Percentiles rank a stretch among this genome's conserved stretches.
phyloP scores from a whole-genome alignment of 495 filamentous ascomycete species.

The Bryoglossum gracile region DNA sequence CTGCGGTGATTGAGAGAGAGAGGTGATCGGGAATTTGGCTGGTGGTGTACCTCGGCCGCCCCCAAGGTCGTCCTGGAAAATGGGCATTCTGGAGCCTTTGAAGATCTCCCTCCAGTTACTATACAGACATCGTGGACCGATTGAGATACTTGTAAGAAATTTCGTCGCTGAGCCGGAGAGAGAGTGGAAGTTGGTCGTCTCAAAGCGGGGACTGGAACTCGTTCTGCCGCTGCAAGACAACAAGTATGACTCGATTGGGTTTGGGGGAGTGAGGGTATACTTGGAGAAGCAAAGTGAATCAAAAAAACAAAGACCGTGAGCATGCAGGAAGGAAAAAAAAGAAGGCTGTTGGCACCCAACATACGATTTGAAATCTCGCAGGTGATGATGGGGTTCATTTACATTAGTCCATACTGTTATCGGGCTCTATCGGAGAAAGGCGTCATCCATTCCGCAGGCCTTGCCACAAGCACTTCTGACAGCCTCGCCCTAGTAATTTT shows the following conservation, averaged over 20 bases:
- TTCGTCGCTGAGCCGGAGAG: constrained; percentile 6
- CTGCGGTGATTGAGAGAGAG: constrained; percentile 12
- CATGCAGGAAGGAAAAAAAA: too few species aligned
- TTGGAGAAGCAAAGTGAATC: too few species aligned
- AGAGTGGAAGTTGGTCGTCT: constrained; percentile 10
- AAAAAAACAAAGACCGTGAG: too few species aligned
- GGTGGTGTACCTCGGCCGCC: constrained; percentile 22
- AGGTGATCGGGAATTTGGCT: constrained; percentile 9
- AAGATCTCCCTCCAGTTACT: constrained; percentile 7
- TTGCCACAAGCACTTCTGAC: too few species aligned
- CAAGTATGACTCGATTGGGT: constrained; percentile 6
- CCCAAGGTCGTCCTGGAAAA: constrained; percentile 44
- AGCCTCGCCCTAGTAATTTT: background rate
- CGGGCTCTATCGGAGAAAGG: too few species aligned
- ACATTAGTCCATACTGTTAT: too few species aligned
- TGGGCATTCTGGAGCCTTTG: constrained; percentile 44
- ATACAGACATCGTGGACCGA: constrained; percentile 18
- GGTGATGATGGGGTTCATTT: too few species aligned
- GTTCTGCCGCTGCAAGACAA: constrained; percentile 5
- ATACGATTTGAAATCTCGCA: too few species aligned
- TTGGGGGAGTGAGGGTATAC: too few species aligned
- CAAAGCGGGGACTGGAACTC: constrained; percentile 10
- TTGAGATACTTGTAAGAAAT: constrained; percentile 3
- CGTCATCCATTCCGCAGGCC: too few species aligned
- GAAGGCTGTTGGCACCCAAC: too few species aligned